These are phyloP conservation scores for Clarireedia sp. DNA, from an alignment of 2,329 filamentous ascomycete species.

Conservation along the genomic window DNA sequence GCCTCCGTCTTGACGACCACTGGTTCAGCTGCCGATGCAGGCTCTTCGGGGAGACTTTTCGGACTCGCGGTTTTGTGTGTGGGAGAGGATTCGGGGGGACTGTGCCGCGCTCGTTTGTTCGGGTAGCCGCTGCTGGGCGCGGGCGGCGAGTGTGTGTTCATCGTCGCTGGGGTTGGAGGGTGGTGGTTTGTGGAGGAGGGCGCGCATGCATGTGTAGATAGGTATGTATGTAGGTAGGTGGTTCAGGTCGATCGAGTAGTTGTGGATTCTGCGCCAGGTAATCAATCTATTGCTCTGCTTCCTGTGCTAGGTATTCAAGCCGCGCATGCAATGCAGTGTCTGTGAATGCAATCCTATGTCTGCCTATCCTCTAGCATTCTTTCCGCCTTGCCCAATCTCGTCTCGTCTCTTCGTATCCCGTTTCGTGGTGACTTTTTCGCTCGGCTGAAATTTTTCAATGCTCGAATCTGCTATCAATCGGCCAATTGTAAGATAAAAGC, in stretches of 20 bases:
- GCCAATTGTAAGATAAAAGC: neutral
- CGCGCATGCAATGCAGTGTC: conserved; percentile 1
- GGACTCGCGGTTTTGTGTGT: conserved; percentile 18
- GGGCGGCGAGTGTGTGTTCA: conserved; percentile 42
- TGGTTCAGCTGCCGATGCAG: conserved; percentile 19
- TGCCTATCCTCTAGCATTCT: conserved; percentile 3
- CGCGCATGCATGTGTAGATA: conserved; percentile 1
- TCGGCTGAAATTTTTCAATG: neutral
- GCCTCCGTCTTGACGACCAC: conserved; percentile 3
- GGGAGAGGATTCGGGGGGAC: conserved; percentile 35
- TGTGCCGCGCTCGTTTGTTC: conserved; percentile 49
- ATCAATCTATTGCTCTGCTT: too few relatives aligned
- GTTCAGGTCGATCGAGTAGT: too few relatives aligned
- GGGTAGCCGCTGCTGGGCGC: conserved; percentile 38
- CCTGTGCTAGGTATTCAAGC: neutral
- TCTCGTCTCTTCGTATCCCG: neutral
- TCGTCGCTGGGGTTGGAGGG: conserved; percentile 18
- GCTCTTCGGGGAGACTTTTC: conserved; percentile 12
- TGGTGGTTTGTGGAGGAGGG: too few relatives aligned
- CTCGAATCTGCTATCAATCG: neutral
- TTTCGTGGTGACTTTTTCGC: neutral
- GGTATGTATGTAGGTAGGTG: neutral
- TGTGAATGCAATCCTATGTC: neutral
- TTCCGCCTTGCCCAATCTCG: neutral
- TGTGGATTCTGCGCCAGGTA: too few relatives aligned